A percentile compares a stretch with the other conserved stretches of the same genome.
These are phyloP conservation scores for Aspergillus ostianus DNA, from an alignment of 495 filamentous ascomycete species.

Conservation along the genomic window DNA sequence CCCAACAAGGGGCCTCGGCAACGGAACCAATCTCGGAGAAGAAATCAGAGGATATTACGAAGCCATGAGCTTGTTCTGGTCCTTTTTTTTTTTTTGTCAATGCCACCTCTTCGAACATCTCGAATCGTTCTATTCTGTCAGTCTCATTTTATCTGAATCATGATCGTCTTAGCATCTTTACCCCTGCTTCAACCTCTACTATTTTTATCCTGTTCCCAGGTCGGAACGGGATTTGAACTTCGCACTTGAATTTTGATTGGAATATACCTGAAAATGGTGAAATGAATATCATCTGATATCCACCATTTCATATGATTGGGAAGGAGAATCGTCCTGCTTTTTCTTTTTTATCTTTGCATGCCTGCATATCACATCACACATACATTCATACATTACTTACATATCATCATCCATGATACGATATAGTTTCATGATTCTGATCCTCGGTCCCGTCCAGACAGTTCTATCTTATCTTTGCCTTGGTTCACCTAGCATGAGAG, in stretches of 20 bases:
- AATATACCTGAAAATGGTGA: background rate
- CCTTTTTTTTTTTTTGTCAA: background rate
- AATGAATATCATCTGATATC: slow-evolving; percentile 1
- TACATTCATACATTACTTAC: slow-evolving; percentile 1
- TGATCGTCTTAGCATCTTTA: slow-evolving; percentile 7
- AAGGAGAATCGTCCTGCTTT: background rate
- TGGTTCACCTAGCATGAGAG: background rate
- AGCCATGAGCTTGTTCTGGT: background rate
- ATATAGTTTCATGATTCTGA: background rate
- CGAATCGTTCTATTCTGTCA: background rate
- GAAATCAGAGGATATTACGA: slow-evolving; percentile 1
- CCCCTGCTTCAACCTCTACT: slow-evolving; percentile 11
- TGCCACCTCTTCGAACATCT: background rate
- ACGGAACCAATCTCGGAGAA: slow-evolving; percentile 3
- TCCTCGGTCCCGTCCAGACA: background rate
- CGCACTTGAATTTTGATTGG: background rate
- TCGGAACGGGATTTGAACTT: slow-evolving; percentile 6
- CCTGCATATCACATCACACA: slow-evolving; percentile 2
- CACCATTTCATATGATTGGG: background rate
- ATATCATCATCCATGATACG: slow-evolving; percentile 1
- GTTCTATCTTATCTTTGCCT: background rate
- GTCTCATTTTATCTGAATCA: background rate
- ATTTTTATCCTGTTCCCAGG: slow-evolving; percentile 12
- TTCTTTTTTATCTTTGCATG: slow-evolving; percentile 7
- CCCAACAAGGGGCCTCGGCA: background rate